phyloP scores from a whole-genome alignment of 805 yeast species.

The Diddensiella transvaalensis region DNA sequence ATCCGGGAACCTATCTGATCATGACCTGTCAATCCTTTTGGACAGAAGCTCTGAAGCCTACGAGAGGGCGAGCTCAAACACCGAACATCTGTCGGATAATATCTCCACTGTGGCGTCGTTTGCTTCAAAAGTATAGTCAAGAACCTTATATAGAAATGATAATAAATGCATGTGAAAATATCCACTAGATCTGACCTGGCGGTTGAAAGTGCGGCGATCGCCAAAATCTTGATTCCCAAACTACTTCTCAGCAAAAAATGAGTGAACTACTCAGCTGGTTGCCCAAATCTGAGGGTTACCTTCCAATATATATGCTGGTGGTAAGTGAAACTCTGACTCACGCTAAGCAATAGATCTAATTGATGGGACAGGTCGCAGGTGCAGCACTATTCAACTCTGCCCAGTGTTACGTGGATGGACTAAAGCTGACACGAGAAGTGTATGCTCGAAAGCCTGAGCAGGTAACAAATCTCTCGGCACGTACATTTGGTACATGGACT shows the following conservation, averaged over 20 bases:
- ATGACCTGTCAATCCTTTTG: constrained; percentile 15
- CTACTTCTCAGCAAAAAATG: neutral
- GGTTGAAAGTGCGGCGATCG: neutral
- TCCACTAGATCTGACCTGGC: too few relatives aligned
- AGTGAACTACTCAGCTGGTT: neutral
- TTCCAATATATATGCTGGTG: constrained; percentile 77
- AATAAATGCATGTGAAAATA: too few relatives aligned
- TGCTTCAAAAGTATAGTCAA: neutral
- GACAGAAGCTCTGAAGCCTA: constrained; percentile 21
- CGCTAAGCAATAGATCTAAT: too few relatives aligned
- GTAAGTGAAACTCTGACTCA: constrained; percentile 38
- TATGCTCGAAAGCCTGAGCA: constrained; percentile 57
- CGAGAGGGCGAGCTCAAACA: constrained; percentile 14
- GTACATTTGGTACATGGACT: constrained; percentile 99
- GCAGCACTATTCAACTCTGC: constrained; percentile 90
- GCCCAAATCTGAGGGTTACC: constrained; percentile 39
- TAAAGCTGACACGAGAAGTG: constrained; percentile 72
- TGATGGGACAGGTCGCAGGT: constrained; percentile 50
- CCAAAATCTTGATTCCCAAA: neutral
- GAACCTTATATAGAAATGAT: too few relatives aligned
- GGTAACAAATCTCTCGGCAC: constrained; percentile 66
- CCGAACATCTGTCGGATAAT: constrained; percentile 13
- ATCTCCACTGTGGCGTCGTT: constrained; percentile 7
- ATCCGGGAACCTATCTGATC: constrained; percentile 7
- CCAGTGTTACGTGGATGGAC: constrained; percentile 78